These are phyloP conservation scores for Xerocomellus chrysenteron DNA, from an alignment of 768 basidiomycete genomes.

Conservation along the genomic window DNA sequence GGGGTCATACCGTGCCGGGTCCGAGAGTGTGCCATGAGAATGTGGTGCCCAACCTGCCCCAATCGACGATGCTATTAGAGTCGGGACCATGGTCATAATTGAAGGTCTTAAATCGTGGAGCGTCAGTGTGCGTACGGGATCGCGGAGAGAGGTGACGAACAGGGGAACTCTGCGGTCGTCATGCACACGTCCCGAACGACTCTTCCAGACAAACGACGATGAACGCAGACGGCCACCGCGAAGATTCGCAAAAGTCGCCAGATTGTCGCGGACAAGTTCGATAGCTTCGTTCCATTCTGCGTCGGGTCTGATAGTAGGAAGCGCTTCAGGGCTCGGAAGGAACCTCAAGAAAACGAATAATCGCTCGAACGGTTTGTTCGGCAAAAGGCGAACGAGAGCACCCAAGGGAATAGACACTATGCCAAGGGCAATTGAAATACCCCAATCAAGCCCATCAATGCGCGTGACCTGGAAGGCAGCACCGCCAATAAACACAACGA, in stretches of 20 bases:
- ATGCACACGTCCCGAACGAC: constrained; percentile 59
- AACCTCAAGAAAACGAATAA: constrained; percentile 55
- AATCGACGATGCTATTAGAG: constrained; percentile 69
- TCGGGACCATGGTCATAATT: constrained; percentile 75
- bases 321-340: constrained; percentile 56
- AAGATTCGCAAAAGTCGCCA: constrained; percentile 75
- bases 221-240: constrained; percentile 88
- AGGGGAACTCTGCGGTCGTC: constrained; percentile 45
- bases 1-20: constrained; percentile 75
- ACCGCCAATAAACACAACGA: constrained; percentile 90
- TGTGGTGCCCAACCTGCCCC: constrained; percentile 66
- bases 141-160: constrained; percentile 39
- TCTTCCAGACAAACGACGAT: constrained; percentile 83
- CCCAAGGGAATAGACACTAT: constrained; percentile 87
- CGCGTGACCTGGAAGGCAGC: constrained; percentile 86
- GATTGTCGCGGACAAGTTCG: constrained; percentile 80
- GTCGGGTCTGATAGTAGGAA: constrained; percentile 65
- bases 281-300: constrained; percentile 78
- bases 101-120: constrained; percentile 52
- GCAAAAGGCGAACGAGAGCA: constrained; percentile 73
- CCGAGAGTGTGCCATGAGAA: constrained; percentile 56
- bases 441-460: constrained; percentile 87
- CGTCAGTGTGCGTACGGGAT: constrained; percentile 10
- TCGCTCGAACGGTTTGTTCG: constrained; percentile 75
- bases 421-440: constrained; percentile 86